These are phyloP conservation scores for Acanthamoeba triangularis DNA, from an alignment of 208 protist species.

Conservation along the genomic window DNA sequence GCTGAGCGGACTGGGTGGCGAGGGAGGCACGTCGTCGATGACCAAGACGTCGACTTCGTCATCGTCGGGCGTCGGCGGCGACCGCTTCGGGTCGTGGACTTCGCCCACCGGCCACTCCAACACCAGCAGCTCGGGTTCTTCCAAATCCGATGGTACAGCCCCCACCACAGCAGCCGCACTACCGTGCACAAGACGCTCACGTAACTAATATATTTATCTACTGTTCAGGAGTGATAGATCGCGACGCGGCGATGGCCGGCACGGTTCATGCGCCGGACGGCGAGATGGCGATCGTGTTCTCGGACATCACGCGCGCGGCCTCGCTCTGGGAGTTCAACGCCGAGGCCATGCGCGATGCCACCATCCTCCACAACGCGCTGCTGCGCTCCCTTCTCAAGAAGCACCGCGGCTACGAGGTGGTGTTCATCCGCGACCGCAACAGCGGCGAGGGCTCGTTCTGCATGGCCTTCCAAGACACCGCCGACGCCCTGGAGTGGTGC, in stretches of 20 bases:
- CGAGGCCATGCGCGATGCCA: constrained; percentile 54
- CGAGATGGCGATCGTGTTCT: constrained; percentile 56
- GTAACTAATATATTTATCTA: background rate
- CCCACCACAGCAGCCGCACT: background rate
- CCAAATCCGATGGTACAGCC: background rate
- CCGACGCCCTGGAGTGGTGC: constrained; percentile 38
- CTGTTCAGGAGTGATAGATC: background rate
- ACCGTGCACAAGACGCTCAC: no score
- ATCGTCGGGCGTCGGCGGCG: background rate
- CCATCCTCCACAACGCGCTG: constrained; percentile 11
- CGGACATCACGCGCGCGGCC: constrained; percentile 31
- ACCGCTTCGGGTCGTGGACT: constrained; percentile 28
- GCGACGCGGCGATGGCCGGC: background rate
- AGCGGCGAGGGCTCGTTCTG: constrained; percentile 74
- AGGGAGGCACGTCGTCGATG: background rate
- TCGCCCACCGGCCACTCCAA: background rate
- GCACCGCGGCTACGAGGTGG: constrained; percentile 48
- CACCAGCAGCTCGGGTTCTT: constrained; percentile 1
- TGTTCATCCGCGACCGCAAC: constrained; percentile 36
- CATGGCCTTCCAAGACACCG: constrained; percentile 68
- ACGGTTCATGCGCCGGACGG: background rate
- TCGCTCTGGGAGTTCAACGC: constrained; percentile 73
- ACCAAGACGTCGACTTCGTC: constrained; percentile 23
- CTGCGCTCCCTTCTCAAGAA: constrained; percentile 51
- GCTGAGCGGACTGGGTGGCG: background rate